Percentiles rank a stretch among this genome's conserved stretches.
These are phyloP conservation scores for Boletus fagicola DNA, from an alignment of 768 basidiomycete genomes.

Conservation along the genomic window DNA sequence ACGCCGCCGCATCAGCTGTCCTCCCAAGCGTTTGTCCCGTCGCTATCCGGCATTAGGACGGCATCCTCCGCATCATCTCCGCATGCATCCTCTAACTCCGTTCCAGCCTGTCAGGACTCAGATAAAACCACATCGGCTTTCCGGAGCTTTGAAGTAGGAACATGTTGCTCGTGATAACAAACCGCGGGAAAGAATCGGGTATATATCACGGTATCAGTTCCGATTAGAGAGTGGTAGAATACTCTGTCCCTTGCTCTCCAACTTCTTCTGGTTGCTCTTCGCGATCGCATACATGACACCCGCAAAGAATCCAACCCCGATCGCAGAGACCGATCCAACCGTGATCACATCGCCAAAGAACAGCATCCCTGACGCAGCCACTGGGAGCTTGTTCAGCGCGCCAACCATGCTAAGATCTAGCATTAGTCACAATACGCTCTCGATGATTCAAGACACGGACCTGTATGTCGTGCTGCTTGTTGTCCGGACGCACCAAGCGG, in stretches of 20 bases:
- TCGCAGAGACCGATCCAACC: constrained; percentile 82
- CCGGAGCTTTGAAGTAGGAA: background rate
- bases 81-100: background rate
- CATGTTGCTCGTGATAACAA: constrained; percentile 2
- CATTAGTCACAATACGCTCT: constrained; percentile 8
- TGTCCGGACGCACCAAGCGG: constrained; percentile 96
- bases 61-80: constrained; percentile 26
- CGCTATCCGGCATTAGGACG: constrained; percentile 34
- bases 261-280: constrained; percentile 88
- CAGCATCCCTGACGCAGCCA: constrained; percentile 97
- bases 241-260: constrained; percentile 56
- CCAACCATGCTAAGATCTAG: constrained; percentile 78
- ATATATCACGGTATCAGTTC: constrained; percentile 34
- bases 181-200: background rate
- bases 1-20: background rate
- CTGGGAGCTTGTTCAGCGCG: constrained; percentile 94
- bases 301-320: constrained; percentile 86
- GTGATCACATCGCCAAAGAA: constrained; percentile 94
- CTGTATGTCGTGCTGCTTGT: constrained; percentile 99
- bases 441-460: constrained; percentile 36
- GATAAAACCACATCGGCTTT: background rate
- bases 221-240: constrained; percentile 66
- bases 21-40: constrained; percentile 6
- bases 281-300: constrained; percentile 91
- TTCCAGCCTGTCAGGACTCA: background rate